These are phyloP conservation scores for Cryptosporidium meleagridis DNA, from an alignment of 169 alveolate species.

Conservation along the genomic window DNA sequence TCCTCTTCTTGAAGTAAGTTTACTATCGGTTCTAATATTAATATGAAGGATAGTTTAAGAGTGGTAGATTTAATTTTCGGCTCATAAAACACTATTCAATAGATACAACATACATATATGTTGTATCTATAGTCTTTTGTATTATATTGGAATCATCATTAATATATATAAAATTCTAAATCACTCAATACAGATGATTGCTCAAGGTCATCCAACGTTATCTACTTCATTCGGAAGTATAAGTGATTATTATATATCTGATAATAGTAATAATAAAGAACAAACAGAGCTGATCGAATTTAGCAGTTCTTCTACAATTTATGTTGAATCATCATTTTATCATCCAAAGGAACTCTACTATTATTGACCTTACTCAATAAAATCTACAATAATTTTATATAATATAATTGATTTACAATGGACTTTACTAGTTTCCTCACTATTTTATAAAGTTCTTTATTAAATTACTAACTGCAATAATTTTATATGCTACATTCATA, in stretches of 20 bases:
- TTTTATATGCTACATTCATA: conserved; percentile 65
- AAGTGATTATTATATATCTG: conserved; percentile 15
- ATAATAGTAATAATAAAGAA: conserved; percentile 25
- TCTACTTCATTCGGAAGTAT: conserved; percentile 41
- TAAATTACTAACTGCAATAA: conserved; percentile 55
- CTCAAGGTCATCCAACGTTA: conserved; percentile 28
- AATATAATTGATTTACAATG: background rate
- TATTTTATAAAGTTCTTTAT: conserved; percentile 55
- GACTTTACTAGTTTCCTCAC: background rate
- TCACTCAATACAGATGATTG: conserved; percentile 22
- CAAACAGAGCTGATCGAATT: conserved; percentile 61
- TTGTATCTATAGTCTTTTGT: background rate
- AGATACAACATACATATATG: background rate
- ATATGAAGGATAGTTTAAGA: background rate
- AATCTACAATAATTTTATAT: background rate
- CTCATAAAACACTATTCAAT: too few relatives aligned
- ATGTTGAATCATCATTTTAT: conserved; percentile 52
- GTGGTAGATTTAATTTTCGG: too few relatives aligned
- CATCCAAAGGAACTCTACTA: conserved; percentile 27
- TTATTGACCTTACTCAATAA: background rate
- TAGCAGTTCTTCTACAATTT: conserved; percentile 28
- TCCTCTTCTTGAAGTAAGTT: conserved; percentile 81
- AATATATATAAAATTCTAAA: background rate
- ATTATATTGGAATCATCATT: background rate
- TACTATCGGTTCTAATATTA: background rate